Conservation (phyloP, 805 yeast genomes). For the Ogataea nitratoaversa region DNA sequence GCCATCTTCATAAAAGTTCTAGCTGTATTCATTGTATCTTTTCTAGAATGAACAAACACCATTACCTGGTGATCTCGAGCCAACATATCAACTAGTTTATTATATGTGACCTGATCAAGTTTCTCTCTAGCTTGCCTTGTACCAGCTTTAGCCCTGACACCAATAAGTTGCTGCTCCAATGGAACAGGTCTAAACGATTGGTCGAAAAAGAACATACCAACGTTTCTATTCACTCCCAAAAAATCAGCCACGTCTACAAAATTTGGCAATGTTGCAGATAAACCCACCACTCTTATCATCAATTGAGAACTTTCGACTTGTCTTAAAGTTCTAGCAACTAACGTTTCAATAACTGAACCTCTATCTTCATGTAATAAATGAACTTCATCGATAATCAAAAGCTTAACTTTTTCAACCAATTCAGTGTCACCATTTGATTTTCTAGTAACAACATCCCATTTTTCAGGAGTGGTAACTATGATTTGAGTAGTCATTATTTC, state of each 20-base stretch:
- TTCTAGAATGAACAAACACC: conserved; percentile 95
- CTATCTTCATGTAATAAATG: conserved; percentile 96
- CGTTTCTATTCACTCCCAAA: conserved; percentile 80
- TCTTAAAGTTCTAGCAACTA: conserved; percentile 89
- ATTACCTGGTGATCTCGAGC: conserved; percentile 79
- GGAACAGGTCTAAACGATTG: conserved; percentile 93
- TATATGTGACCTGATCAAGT: conserved; percentile 71
- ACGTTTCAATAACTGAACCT: conserved; percentile 94
- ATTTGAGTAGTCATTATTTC: conserved; percentile 82
- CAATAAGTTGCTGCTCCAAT: conserved; percentile 78
- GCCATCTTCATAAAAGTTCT: conserved; percentile 68
- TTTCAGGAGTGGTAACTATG: conserved; percentile 92
- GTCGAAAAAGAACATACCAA: conserved; percentile 94
- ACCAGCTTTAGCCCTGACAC: conserved; percentile 85
- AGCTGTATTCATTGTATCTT: conserved; percentile 85
- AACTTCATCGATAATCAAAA: conserved; percentile 88
- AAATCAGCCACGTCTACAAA: conserved; percentile 93
- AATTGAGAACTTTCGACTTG: conserved; percentile 94
- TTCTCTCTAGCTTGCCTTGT: conserved; percentile 65
- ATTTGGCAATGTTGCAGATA: conserved; percentile 92
- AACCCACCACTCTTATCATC: conserved; percentile 89
- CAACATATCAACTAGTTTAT: conserved; percentile 66
- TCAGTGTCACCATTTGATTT: conserved; percentile 88
- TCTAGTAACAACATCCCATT: conserved; percentile 97
- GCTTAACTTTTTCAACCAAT: conserved; percentile 73